Evolutionary conservation across 495 filamentous ascomycete species (phyloP).

Genomic region (Penicillium maclennaniae): DNA sequence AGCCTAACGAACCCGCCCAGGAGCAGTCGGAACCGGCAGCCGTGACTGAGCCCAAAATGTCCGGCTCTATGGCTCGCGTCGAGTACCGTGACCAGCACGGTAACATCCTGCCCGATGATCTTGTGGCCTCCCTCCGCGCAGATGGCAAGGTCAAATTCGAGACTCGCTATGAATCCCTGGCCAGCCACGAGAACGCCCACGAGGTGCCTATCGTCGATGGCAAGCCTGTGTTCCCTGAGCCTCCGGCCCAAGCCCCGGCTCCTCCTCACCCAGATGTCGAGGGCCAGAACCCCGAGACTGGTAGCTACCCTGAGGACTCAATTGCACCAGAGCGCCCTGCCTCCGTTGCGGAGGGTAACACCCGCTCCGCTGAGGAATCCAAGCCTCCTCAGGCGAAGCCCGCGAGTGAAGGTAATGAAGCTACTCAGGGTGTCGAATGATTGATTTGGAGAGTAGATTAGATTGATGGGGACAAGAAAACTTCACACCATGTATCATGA

Average conservation of each 20-base stretch:
- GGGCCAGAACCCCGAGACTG: slow-evolving; percentile 65
- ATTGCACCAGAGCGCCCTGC: slow-evolving; percentile 41
- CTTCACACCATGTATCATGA: slow-evolving; percentile 28
- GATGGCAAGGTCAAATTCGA: slow-evolving; percentile 89
- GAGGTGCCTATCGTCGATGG: slow-evolving; percentile 64
- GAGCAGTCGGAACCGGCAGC: slow-evolving; percentile 26
- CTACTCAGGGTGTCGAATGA: slow-evolving; percentile 36
- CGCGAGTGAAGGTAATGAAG: slow-evolving; percentile 72
- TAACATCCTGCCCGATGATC: slow-evolving; percentile 76
- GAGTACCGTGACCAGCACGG: slow-evolving; percentile 96
- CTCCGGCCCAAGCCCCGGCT: slow-evolving; percentile 49
- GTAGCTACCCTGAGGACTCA: slow-evolving; percentile 34
- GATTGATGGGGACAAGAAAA: slow-evolving; percentile 12
- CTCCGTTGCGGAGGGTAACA: slow-evolving; percentile 53
- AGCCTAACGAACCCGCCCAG: slow-evolving; percentile 13
- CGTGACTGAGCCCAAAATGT: slow-evolving; percentile 52
- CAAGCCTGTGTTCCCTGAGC: slow-evolving; percentile 28
- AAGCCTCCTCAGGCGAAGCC: slow-evolving; percentile 61
- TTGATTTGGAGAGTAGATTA: slow-evolving; percentile 1
- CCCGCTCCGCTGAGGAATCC: slow-evolving; percentile 55
- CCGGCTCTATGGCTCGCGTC: slow-evolving; percentile 73
- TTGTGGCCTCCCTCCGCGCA: slow-evolving; percentile 72
- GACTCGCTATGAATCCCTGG: slow-evolving; percentile 89
- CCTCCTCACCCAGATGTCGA: slow-evolving; percentile 84
- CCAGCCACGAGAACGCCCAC: slow-evolving; percentile 48